These are phyloP conservation scores for Crithidia fasciculata DNA, from an alignment of 208 protist species.

Conservation along the genomic window DNA sequence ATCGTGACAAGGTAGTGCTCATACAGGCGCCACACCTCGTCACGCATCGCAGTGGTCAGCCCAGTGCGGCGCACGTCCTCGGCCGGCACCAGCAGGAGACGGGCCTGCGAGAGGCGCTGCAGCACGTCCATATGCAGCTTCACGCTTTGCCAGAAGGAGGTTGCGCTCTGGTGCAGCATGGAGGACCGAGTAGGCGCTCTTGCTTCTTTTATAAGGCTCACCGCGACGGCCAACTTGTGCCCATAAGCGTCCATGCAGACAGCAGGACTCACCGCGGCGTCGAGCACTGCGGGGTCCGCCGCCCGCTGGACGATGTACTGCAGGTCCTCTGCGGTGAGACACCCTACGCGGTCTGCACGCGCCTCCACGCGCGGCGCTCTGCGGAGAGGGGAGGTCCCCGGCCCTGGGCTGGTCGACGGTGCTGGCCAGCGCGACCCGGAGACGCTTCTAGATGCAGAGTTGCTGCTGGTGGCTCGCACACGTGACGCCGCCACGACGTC, in stretches of 20 bases:
- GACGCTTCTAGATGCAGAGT: constrained; percentile 12
- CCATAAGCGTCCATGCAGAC: constrained; percentile 25
- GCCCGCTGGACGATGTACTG: constrained; percentile 14
- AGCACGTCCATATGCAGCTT: constrained; percentile 44
- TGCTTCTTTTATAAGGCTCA: constrained; percentile 19
- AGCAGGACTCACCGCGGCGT: constrained; percentile 6
- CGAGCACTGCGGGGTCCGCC: constrained; percentile 17
- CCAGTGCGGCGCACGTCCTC: constrained; percentile 9
- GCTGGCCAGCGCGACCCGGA: constrained; percentile 4
- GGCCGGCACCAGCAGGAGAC: constrained; percentile 44
- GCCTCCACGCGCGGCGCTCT: not conserved
- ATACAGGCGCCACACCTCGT: constrained; percentile 73
- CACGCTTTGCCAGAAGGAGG: constrained; percentile 16
- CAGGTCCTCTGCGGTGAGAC: constrained; percentile 24
- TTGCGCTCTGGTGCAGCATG: not conserved
- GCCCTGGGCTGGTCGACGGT: not conserved
- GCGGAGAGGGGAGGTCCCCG: not conserved
- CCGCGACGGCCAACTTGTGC: constrained; percentile 17
- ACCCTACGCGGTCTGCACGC: not conserved
- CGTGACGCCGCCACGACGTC: constrained; percentile 57
- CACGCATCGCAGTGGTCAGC: constrained; percentile 41
- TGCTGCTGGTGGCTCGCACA: constrained; percentile 28
- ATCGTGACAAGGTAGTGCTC: constrained; percentile 47
- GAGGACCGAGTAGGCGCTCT: constrained; percentile 12
- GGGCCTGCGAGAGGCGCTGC: constrained; percentile 56